Evolutionary conservation across 768 basidiomycete genomes (phyloP), one percentile per base, ranked within the genome.

Genomic region (Trichaptum fuscoviolaceum): DNA sequence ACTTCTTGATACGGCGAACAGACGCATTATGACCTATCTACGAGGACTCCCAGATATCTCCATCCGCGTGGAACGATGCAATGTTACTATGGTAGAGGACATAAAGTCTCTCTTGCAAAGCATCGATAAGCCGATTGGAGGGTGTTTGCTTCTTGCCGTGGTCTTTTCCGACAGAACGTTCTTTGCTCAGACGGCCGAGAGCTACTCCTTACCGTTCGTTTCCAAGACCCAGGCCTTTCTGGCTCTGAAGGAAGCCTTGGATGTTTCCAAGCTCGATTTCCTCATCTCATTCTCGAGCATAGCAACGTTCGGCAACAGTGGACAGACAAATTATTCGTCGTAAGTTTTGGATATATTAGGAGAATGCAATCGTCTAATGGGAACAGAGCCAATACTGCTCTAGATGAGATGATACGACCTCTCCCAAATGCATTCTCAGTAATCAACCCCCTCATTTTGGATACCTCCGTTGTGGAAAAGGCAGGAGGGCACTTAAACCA

Each of bases 271-370:
- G 9, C 69, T 79, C 20, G 79, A 80, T 26, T 81, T 80, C 67
- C 66, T 79, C 18, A 68, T 80, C 58, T 69, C 73, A 1, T 73
- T 78, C 36, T 77, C 78, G 0, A 78, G 79, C 1, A 73, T 77
- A 7, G 68, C 60, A 18, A 34, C 76, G 10, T 77, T 78, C 67
- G 80, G 80, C 18, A 74, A 68, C 62, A 70, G 71, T 20, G 80
- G 79, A 1, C 80, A 81, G 68, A 74, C 78, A 0, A 81, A 80
- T 64, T 80, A 80, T 68, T 73, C 76, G 7, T 71, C 72, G 77
- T 79, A 58, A 67, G 62, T 60, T 68, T 66, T 35, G 35, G 42
- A 15, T 52, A 20, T n/a, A 18, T 52, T 0, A 64, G 26, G 2
- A 26, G 17, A 36, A 15, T 20, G 34, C 27, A 18, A 60, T 36